These are phyloP conservation scores for Thalassiosira profunda DNA, from an alignment of 108 stramenopile species.

Conservation along the genomic window DNA sequence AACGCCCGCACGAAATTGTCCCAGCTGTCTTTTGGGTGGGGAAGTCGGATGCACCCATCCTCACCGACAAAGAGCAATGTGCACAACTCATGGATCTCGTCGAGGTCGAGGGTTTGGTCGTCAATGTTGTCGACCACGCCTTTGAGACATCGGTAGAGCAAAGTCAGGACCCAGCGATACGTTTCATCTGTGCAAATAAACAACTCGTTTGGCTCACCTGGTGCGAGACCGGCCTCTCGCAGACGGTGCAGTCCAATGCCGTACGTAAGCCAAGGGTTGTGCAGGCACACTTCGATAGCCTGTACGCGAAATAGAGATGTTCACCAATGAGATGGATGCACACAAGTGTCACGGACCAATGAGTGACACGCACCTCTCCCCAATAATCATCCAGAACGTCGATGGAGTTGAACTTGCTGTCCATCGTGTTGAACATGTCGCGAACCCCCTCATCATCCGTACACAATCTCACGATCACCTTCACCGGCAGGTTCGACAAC, in stretches of 20 bases:
- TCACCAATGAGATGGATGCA: conserved; percentile 21
- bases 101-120: conserved; percentile 64
- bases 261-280: conserved; percentile 83
- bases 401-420: conserved; percentile 66
- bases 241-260: conserved; percentile 64
- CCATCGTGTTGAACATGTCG: conserved; percentile 77
- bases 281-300: conserved; percentile 43
- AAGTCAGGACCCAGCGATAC: no score
- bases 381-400: conserved; percentile 84
- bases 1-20: not conserved
- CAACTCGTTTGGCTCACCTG: no score
- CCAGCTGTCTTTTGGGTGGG: conserved; percentile 42
- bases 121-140: no score
- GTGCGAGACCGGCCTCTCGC: conserved; percentile 72
- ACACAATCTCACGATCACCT: conserved; percentile 81
- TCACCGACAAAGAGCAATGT: conserved; percentile 64
- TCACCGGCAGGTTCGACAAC: conserved; percentile 74
- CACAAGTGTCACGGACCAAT: no score
- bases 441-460: conserved; percentile 74
- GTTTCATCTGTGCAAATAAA: no score
- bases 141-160: no score
- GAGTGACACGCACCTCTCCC: no score
- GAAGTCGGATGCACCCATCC: conserved; percentile 26
- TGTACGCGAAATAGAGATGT: no score
- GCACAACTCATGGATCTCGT: conserved; percentile 70